Conservation (phyloP, 495 filamentous ascomycete species). For the Talaromyces stipitatus region DNA sequence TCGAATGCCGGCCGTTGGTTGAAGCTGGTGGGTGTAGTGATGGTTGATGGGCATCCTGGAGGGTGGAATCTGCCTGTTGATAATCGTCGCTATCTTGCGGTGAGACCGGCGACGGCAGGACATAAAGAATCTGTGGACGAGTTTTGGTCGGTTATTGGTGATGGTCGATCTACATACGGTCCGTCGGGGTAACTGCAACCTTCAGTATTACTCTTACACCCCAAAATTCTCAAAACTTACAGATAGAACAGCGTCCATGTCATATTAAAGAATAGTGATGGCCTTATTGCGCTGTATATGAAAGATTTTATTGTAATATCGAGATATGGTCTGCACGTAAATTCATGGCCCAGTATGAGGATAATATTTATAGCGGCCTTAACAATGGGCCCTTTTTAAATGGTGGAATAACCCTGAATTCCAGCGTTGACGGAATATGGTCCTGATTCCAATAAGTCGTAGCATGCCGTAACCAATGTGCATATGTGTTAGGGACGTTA, state of each 20-base stretch:
- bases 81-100: constrained; percentile 67
- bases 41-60: constrained; percentile 71
- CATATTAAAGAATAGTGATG: background rate
- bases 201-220: background rate
- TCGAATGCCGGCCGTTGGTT: no score
- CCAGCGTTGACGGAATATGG: background rate
- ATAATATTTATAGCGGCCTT: background rate
- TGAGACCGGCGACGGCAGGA: constrained; percentile 55
- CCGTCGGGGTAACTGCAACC: background rate
- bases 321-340: no score
- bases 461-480: constrained; percentile 16
- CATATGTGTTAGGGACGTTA: constrained; percentile 17
- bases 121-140: constrained; percentile 75
- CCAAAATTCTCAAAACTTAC: background rate
- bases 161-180: background rate
- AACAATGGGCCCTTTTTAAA: constrained; percentile 1
- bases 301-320: background rate
- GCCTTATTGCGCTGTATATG: background rate
- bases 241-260: background rate
- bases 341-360: no score
- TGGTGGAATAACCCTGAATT: background rate
- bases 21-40: constrained; percentile 80
- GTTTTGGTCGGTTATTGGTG: constrained; percentile 49
- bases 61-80: constrained; percentile 70
- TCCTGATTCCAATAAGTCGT: constrained; percentile 14